Conservation (phyloP, 2,329 filamentous ascomycete genomes). For the Teratosphaeria zuluensis region DNA sequence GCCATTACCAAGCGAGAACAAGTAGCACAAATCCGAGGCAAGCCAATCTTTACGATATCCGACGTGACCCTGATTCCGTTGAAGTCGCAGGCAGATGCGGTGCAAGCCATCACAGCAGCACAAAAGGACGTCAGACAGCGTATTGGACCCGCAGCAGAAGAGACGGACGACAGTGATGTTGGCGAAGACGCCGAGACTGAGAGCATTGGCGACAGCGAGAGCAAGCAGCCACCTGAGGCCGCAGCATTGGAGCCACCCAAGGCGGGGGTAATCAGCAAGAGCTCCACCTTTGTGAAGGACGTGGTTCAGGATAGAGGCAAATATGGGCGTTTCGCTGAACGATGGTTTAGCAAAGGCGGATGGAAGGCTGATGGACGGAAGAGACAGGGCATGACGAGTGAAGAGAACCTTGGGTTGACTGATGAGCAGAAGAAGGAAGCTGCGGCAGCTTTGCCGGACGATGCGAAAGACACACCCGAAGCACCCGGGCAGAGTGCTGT, state of each 20-base stretch:
- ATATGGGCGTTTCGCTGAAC: conserved; percentile 80
- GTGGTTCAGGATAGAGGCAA: conserved; percentile 74
- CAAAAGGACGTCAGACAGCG: conserved; percentile 35
- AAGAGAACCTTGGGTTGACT: conserved; percentile 26
- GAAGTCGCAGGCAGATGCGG: conserved; percentile 63
- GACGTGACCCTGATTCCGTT: conserved; percentile 88
- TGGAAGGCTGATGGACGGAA: conserved; percentile 66
- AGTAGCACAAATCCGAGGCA: conserved; percentile 76
- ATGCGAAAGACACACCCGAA: not conserved
- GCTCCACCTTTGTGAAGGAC: conserved; percentile 72
- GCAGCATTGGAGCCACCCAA: conserved; percentile 24
- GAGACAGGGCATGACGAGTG: conserved; percentile 56
- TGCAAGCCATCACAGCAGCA: conserved; percentile 59
- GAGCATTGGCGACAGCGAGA: conserved; percentile 22
- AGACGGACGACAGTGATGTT: conserved; percentile 19
- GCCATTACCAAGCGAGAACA: conserved; percentile 79
- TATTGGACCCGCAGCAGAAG: conserved; percentile 22
- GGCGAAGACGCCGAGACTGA: conserved; percentile 22
- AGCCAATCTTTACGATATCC: conserved; percentile 75
- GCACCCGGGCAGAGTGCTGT: not conserved
- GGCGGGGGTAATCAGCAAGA: conserved; percentile 24
- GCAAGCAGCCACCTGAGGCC: conserved; percentile 10
- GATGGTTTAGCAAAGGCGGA: conserved; percentile 81
- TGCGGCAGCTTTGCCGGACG: conserved; percentile 16
- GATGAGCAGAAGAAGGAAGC: conserved; percentile 26